Percentiles rank a stretch among this genome's conserved stretches.
phyloP scores from a whole-genome alignment of 1,284 basidiomycete species.

The Cutaneotrichosporon sp. region DNA sequence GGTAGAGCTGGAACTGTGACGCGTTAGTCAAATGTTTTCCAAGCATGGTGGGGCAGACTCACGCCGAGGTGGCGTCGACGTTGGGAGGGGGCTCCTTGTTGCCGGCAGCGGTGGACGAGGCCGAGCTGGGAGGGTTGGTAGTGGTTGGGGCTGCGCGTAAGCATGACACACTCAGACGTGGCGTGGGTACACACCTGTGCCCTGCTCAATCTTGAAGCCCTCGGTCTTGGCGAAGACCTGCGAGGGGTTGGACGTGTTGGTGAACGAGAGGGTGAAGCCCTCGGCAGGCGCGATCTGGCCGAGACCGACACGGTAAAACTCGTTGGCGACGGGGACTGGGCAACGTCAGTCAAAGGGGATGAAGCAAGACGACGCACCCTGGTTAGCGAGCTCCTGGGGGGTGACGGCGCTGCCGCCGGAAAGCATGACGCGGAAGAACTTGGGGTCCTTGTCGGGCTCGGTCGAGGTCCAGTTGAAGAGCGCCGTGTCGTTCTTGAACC shows the following conservation, averaged over 20 bases:
- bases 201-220: slow-evolving; percentile 47
- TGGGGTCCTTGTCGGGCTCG: slow-evolving; percentile 28
- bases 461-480: slow-evolving; percentile 40
- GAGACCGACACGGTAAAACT: slow-evolving; percentile 29
- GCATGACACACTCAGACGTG: background rate
- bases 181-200: slow-evolving; percentile 26
- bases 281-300: slow-evolving; percentile 19
- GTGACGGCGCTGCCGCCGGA: slow-evolving; percentile 28
- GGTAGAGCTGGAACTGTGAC: slow-evolving; percentile 3
- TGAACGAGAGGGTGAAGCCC: slow-evolving; percentile 51
- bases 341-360: background rate
- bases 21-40: background rate
- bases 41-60: background rate
- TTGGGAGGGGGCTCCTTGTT: slow-evolving; percentile 20
- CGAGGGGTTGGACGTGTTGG: slow-evolving; percentile 49
- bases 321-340: slow-evolving; percentile 32
- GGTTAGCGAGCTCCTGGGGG: slow-evolving; percentile 40
- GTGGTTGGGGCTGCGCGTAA: slow-evolving; percentile 13
- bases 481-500: slow-evolving; percentile 44
- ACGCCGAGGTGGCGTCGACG: background rate
- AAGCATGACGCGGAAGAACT: slow-evolving; percentile 36
- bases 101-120: background rate
- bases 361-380: slow-evolving; percentile 26
- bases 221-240: slow-evolving; percentile 51
- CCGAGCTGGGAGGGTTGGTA: slow-evolving; percentile 1